Evolutionary conservation across 768 basidiomycete species (phyloP).

Genomic region (Solioccasus polychromus): DNA sequence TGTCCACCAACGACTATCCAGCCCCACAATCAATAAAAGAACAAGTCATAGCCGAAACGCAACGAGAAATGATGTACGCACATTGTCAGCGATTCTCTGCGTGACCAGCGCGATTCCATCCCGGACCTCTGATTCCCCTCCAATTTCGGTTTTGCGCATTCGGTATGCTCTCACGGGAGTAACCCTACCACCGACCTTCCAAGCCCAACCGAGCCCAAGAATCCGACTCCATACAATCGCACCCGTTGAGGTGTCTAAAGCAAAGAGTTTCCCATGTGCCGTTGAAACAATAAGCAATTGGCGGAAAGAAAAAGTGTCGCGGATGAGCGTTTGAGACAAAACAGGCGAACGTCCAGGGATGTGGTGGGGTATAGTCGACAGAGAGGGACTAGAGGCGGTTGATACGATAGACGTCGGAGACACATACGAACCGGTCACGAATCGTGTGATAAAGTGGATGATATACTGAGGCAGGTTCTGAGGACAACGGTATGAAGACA

Average conservation of each 20-base stretch:
- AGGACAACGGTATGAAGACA: background rate
- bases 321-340: slow-evolving; percentile 41
- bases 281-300: slow-evolving; percentile 79
- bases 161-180: slow-evolving; percentile 62
- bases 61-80: slow-evolving; percentile 33
- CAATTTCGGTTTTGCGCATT: slow-evolving; percentile 31
- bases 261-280: slow-evolving; percentile 71
- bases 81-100: slow-evolving; percentile 61
- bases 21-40: slow-evolving; percentile 6
- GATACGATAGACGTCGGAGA: slow-evolving; percentile 40
- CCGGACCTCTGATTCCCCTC: slow-evolving; percentile 14
- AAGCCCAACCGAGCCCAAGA: slow-evolving; percentile 70
- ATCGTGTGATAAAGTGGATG: slow-evolving; percentile 63
- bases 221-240: slow-evolving; percentile 76
- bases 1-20: slow-evolving; percentile 57
- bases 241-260: slow-evolving; percentile 77
- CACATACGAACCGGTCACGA: slow-evolving; percentile 65
- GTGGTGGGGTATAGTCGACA: slow-evolving; percentile 17
- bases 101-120: slow-evolving; percentile 63
- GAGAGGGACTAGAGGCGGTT: background rate
- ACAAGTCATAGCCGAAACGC: background rate
- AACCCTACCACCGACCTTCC: slow-evolving; percentile 51
- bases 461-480: slow-evolving; percentile 73
- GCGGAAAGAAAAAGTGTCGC: slow-evolving; percentile 84
- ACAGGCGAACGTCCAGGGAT: slow-evolving; percentile 25